phyloP scores from a whole-genome alignment of 345 rosid genomes.

The Lepidium africanum region DNA sequence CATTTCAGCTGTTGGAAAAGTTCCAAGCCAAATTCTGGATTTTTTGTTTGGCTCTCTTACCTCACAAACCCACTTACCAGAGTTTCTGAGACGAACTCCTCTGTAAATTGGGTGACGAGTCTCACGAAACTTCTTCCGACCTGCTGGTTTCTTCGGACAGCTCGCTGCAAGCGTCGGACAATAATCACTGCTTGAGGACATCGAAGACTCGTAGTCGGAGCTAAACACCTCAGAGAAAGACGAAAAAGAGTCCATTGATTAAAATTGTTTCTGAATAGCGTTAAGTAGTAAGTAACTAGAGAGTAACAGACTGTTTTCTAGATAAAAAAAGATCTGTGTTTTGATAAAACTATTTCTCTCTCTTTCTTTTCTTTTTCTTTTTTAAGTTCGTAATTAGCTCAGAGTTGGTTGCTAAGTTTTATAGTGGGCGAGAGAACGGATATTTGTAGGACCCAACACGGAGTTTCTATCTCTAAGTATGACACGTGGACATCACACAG shows the following conservation, averaged over 20 bases:
- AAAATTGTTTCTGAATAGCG: not conserved
- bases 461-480: not conserved
- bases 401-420: slow-evolving; percentile 2
- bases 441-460: not conserved
- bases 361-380: not conserved
- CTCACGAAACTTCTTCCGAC: slow-evolving; percentile 80
- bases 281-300: not conserved
- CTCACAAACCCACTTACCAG: slow-evolving; percentile 87
- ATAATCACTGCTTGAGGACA: slow-evolving; percentile 23
- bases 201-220: slow-evolving; percentile 29
- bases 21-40: slow-evolving; percentile 83
- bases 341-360: not conserved
- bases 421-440: not conserved
- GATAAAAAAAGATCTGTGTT: not conserved
- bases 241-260: not conserved
- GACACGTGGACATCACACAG: not conserved
- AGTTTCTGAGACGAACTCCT: slow-evolving; percentile 57
- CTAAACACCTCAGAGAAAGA: slow-evolving; percentile 1
- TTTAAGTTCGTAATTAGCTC: not conserved
- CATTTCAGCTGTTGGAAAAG: slow-evolving; percentile 60
- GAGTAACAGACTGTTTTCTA: too few relatives aligned
- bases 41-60: slow-evolving; percentile 77
- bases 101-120: slow-evolving; percentile 79
- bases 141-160: slow-evolving; percentile 63
- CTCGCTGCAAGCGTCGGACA: slow-evolving; percentile 44